Conservation (phyloP, 163 green algal species). For the Volvox carteri region DNA sequence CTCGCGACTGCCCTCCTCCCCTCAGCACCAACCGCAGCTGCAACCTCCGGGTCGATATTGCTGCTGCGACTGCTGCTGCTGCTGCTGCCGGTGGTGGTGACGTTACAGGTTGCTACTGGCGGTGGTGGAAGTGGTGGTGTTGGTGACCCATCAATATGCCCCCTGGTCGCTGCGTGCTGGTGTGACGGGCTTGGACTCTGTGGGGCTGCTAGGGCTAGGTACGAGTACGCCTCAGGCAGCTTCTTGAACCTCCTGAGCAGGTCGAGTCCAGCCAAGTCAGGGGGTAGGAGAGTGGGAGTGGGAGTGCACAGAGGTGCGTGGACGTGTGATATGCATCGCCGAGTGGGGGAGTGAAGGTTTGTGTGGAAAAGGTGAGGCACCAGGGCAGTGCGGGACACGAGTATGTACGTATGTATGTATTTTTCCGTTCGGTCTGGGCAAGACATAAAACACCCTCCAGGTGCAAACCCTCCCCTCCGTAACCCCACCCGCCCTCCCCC, state of each 20-base stretch:
- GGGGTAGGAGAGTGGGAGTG: neutral
- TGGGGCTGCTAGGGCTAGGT: neutral
- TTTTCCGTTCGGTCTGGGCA: neutral
- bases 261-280: neutral
- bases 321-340: neutral
- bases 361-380: no score
- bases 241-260: neutral
- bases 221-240: neutral
- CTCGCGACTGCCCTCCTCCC: neutral
- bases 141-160: neutral
- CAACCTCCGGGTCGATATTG: neutral
- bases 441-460: neutral
- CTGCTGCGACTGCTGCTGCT: neutral
- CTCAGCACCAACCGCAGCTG: neutral
- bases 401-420: neutral
- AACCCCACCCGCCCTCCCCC: neutral
- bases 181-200: neutral
- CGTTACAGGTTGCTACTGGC: neutral
- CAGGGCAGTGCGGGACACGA: neutral
- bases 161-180: no score
- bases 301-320: no score
- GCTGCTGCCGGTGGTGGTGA: neutral
- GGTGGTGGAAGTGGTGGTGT: neutral
- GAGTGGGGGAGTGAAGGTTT: neutral
- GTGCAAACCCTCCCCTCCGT: neutral